Evolutionary conservation across 352 stramenopile species (phyloP).

Genomic region (Globisporangium cystogenes): DNA sequence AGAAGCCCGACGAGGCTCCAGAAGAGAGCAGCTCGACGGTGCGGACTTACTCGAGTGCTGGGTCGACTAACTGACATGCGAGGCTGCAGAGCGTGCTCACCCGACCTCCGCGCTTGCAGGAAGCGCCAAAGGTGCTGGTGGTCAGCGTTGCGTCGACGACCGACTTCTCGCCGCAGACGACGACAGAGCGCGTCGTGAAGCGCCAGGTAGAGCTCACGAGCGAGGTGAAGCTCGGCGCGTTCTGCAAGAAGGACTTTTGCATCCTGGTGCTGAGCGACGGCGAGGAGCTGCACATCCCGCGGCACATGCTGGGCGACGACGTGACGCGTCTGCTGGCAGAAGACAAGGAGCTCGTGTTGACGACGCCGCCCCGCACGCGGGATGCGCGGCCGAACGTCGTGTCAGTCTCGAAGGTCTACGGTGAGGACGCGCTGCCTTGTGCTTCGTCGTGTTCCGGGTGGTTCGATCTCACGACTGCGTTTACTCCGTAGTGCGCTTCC

Average conservation of each 20-base stretch:
- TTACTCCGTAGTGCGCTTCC: slow-evolving; percentile 36
- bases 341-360: slow-evolving; percentile 51
- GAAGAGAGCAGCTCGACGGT: slow-evolving; percentile 1
- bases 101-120: slow-evolving; percentile 8
- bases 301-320: slow-evolving; percentile 42
- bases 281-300: slow-evolving; percentile 61
- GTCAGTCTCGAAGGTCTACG: slow-evolving; percentile 42
- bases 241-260: slow-evolving; percentile 54
- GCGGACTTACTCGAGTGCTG: too few relatives aligned
- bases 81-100: too few relatives aligned
- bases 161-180: slow-evolving; percentile 16
- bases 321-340: slow-evolving; percentile 25
- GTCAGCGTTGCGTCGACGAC: slow-evolving; percentile 44
- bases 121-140: slow-evolving; percentile 41
- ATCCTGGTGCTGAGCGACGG: slow-evolving; percentile 67
- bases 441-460: background rate
- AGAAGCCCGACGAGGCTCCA: slow-evolving; percentile 3
- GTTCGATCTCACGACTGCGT: slow-evolving; percentile 2
- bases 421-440: slow-evolving; percentile 18
- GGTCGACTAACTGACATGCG: too few relatives aligned
- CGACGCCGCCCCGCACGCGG: slow-evolving; percentile 42
- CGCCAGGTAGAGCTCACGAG: slow-evolving; percentile 48
- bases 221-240: slow-evolving; percentile 45
- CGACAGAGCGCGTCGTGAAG: slow-evolving; percentile 54
- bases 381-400: slow-evolving; percentile 49